These are phyloP conservation scores for Pestalotiopsis sp. DNA, from an alignment of 2,329 filamentous ascomycete species.

Conservation along the genomic window DNA sequence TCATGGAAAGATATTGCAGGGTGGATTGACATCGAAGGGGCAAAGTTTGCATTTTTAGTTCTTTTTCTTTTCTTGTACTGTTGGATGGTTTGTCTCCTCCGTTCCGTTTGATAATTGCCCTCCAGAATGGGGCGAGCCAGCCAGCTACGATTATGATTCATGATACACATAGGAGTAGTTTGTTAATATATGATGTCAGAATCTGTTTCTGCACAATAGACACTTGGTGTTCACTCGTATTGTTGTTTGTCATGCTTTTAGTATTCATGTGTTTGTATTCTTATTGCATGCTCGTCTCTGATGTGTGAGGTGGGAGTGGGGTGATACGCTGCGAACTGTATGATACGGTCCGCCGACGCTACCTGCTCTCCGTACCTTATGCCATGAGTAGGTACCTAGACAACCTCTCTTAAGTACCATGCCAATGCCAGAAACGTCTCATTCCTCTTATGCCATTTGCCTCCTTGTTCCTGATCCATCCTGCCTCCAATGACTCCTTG, in stretches of 20 bases:
- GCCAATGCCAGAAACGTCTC: too few species aligned
- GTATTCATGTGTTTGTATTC: not conserved
- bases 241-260: not conserved
- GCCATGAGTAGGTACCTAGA: too few species aligned
- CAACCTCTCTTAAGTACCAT: too few species aligned
- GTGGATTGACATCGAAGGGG: not conserved
- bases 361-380: too few species aligned
- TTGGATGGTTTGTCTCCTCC: not conserved
- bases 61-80: not conserved
- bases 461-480: not conserved
- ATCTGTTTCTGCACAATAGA: not conserved
- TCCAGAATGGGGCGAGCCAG: not conserved
- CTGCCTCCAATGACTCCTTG: too few species aligned
- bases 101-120: not conserved
- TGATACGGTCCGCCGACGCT: too few species aligned
- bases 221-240: not conserved
- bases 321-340: too few species aligned
- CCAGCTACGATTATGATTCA: constrained; percentile 7
- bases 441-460: not conserved
- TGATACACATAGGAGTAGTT: not conserved
- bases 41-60: not conserved
- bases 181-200: not conserved
- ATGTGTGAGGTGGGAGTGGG: too few species aligned
- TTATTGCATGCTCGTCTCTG: too few species aligned
- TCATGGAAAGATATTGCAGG: not conserved